Base-by-base conservation (phyloP, 208 protist species). In the Phytomonas francai region DNA sequence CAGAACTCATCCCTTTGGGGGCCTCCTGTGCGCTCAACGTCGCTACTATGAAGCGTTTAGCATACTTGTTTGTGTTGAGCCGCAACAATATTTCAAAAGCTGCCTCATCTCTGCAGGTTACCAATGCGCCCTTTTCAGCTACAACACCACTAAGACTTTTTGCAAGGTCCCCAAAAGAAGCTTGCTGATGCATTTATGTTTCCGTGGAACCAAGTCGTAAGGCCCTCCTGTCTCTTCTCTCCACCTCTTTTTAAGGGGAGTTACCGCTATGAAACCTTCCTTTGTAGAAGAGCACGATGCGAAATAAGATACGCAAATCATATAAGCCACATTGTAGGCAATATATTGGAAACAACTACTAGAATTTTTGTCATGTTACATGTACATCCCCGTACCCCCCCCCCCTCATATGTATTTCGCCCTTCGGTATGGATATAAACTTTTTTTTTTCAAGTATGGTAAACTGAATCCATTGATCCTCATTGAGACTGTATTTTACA, bases 1-100 rank as follows among this genome's bases (percentile, higher is more conserved):
- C 0, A 25, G 11, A 25, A 54, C 16, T 54, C 19, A 54, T 5
- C 1, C 45, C 22, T 54, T 25, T 19, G 0, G 19, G 8, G 19
- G 45, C 8, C 0, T 22, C 45, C 6, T 54, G 45, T 16, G 12
- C 0, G 58, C 2, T 31, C 27, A 62, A n/a, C 12, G 11, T 36
- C 1, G 63, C 63, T 25, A 54, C 25, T 32, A 67, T 36, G 31
- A 59, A 67, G 11, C 16, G 8, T 29, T 74, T 58, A 25, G 65
- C 57, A 32, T 80, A 66, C 3, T 51, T 58, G 16, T 54, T 54
- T 57, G 63, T 73, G 66, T 71, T 51, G n/a, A 80, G 27, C 16
- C 76, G 70, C 34, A 80, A 60, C 12, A 80, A 25, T 39, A 80
- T 80, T 39, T 80, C 76, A 1, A 74, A 64, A 28, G 76, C 71